Conservation (phyloP, 2,329 filamentous ascomycete species). For the Claviceps sp. region DNA sequence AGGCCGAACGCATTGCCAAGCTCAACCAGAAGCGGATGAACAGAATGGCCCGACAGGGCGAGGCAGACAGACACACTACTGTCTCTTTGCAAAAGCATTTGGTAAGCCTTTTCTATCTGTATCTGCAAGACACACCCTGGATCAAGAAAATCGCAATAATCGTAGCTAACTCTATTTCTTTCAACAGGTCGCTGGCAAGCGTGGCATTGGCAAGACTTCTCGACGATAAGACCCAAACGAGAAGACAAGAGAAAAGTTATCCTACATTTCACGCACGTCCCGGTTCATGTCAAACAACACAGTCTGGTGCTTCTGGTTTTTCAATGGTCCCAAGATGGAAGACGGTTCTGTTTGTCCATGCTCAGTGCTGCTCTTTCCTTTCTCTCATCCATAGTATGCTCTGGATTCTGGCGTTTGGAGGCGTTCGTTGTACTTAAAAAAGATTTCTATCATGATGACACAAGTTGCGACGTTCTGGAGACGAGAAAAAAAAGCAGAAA, state of each 20-base stretch:
- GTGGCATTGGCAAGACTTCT: conserved; percentile 79
- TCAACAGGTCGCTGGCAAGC: conserved; percentile 69
- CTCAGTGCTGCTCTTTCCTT: neutral
- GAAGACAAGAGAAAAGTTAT: neutral
- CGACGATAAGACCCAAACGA: conserved; percentile 39
- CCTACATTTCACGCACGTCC: neutral
- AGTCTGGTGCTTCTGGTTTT: neutral
- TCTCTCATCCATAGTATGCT: neutral
- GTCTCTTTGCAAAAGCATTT: conserved; percentile 80
- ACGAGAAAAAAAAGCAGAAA: no score
- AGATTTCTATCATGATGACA: no score
- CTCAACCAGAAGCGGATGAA: conserved; percentile 97
- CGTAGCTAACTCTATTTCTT: conserved; percentile 17
- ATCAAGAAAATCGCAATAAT: neutral
- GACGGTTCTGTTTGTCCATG: no score
- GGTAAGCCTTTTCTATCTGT: conserved; percentile 39
- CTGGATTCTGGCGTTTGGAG: neutral
- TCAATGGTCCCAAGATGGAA: no score
- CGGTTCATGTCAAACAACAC: neutral
- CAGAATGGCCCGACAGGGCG: conserved; percentile 90
- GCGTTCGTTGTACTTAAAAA: neutral
- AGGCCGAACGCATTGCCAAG: conserved; percentile 79
- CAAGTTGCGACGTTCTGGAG: no score
- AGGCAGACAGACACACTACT: conserved; percentile 82
- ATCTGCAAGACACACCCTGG: no score